Conservation (phyloP, 495 filamentous ascomycete genomes). For the Aspergillus cavernicola region DNA sequence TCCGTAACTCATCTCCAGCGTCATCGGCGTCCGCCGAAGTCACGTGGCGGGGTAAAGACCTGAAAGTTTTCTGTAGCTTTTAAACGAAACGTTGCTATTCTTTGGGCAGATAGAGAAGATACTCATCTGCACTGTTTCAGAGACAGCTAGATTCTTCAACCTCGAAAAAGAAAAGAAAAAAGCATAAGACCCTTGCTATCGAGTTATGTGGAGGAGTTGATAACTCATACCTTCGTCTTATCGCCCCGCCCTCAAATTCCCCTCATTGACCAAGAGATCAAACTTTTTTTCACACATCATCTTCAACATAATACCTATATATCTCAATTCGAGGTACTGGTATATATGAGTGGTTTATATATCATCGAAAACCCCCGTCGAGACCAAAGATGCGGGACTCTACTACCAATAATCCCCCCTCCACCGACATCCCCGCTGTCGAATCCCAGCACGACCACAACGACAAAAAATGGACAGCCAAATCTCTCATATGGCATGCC, state of each 20-base stretch:
- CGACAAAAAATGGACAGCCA: slow-evolving; percentile 31
- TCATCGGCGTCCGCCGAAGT: neutral
- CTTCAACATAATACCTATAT: too few species aligned
- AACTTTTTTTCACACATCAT: neutral
- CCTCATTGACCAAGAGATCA: neutral
- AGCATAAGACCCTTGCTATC: too few species aligned
- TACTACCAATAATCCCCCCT: neutral
- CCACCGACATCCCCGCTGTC: neutral
- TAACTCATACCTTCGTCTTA: neutral
- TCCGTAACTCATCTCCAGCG: too few species aligned
- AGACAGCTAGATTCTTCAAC: too few species aligned
- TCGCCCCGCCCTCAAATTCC: neutral
- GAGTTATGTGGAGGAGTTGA: neutral
- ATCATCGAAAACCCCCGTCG: neutral
- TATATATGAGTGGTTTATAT: too few species aligned
- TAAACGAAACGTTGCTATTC: too few species aligned
- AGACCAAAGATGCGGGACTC: slow-evolving; percentile 15
- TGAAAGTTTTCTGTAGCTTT: neutral
- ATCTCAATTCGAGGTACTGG: too few species aligned
- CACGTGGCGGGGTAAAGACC: neutral
- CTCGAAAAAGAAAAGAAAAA: too few species aligned
- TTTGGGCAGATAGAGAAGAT: too few species aligned
- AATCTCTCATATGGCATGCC: slow-evolving; percentile 32
- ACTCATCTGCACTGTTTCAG: too few species aligned
- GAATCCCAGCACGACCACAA: slow-evolving; percentile 2